Conservation (phyloP, 2,329 filamentous ascomycete species). For the Grosmannia huntii region DNA sequence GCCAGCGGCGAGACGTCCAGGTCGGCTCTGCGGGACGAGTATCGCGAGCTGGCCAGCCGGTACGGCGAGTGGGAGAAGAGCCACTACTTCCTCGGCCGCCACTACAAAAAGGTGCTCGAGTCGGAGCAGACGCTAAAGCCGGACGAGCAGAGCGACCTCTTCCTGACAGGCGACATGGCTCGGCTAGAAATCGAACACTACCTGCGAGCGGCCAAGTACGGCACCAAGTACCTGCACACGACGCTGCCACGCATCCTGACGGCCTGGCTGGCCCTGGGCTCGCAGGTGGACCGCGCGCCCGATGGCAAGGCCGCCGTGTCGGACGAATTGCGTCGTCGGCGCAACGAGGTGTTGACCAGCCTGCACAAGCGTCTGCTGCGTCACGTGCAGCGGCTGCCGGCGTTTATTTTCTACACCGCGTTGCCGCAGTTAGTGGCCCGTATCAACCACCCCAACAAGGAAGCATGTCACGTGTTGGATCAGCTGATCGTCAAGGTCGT, state of each 20-base stretch:
- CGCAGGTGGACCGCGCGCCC: slow-evolving; percentile 52
- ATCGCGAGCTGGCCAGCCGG: slow-evolving; percentile 66
- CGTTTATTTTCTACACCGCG: slow-evolving; percentile 69
- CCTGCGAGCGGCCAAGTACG: slow-evolving; percentile 70
- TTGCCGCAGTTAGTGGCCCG: slow-evolving; percentile 92
- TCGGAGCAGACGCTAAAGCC: slow-evolving; percentile 68
- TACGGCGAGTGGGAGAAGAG: slow-evolving; percentile 80
- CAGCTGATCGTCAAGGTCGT: slow-evolving; percentile 81
- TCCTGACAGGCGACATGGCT: slow-evolving; percentile 68
- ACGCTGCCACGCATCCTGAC: slow-evolving; percentile 85
- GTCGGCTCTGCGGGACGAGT: slow-evolving; percentile 64
- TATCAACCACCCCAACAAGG: slow-evolving; percentile 72
- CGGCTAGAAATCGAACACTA: slow-evolving; percentile 92
- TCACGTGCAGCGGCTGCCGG: slow-evolving; percentile 59
- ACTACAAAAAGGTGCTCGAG: slow-evolving; percentile 93
- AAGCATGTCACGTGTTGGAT: slow-evolving; percentile 65
- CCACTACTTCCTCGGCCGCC: slow-evolving; percentile 90
- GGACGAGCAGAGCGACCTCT: slow-evolving; percentile 65
- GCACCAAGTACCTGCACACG: slow-evolving; percentile 93
- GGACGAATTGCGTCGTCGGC: slow-evolving; percentile 37
- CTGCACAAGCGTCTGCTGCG: slow-evolving; percentile 69
- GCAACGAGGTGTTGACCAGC: slow-evolving; percentile 53
- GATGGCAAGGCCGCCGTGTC: slow-evolving; percentile 41
- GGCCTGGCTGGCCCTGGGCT: slow-evolving; percentile 85
- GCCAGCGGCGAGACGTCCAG: slow-evolving; percentile 87